phyloP scores from a whole-genome alignment of 148 eudicot genomes.

The Heliamphora exappendiculata region DNA sequence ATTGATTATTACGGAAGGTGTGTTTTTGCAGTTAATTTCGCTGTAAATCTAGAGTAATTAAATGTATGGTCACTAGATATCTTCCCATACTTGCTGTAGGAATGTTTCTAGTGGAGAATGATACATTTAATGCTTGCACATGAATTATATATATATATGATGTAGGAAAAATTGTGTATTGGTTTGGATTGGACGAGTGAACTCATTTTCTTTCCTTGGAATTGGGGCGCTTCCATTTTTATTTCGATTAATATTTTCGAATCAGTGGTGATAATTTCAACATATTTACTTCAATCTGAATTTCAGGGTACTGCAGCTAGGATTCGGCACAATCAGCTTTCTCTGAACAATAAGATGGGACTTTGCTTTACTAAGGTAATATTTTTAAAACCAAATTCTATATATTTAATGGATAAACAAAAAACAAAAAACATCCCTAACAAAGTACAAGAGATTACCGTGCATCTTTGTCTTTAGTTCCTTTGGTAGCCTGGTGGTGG shows the following conservation, averaged over 20 bases:
- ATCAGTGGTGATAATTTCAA: not conserved
- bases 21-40: not conserved
- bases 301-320: constrained; percentile 12
- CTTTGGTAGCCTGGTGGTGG: not conserved
- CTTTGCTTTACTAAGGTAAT: constrained; percentile 23
- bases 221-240: not conserved
- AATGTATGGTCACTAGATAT: not conserved
- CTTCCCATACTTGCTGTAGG: not conserved
- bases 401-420: not conserved
- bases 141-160: not conserved
- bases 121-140: not conserved
- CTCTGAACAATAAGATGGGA: constrained; percentile 17
- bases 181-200: not conserved
- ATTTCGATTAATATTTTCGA: not conserved
- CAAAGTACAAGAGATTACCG: not conserved
- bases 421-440: not conserved
- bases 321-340: constrained; percentile 1
- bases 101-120: not conserved
- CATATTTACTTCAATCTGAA: not conserved
- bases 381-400: not conserved
- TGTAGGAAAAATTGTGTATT: not conserved
- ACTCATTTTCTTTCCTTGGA: not conserved
- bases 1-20: too few species aligned
- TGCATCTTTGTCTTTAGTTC: not conserved
- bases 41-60: not conserved